phyloP scores from a whole-genome alignment of 192 early-diverging fungal species.

The Entomortierella chlamydospora region DNA sequence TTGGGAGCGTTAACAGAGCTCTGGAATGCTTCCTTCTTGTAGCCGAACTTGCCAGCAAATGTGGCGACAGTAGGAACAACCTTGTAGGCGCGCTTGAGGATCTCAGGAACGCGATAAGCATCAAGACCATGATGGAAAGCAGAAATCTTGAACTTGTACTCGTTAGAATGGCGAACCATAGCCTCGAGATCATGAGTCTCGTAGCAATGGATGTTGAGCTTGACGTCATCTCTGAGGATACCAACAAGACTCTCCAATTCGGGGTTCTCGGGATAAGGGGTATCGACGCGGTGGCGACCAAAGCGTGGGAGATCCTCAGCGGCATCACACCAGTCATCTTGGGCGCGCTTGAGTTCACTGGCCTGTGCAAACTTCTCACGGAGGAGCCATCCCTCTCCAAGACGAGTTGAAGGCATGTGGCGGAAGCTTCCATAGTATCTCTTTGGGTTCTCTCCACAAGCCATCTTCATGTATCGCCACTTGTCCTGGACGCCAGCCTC shows the following conservation, averaged over 20 bases:
- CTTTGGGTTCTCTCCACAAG: conserved; percentile 87
- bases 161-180: conserved; percentile 74
- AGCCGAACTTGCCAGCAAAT: conserved; percentile 75
- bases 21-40: conserved; percentile 83
- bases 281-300: conserved; percentile 57
- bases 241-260: conserved; percentile 71
- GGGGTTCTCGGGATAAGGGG: conserved; percentile 70
- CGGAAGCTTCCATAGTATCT: conserved; percentile 73
- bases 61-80: conserved; percentile 76
- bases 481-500: conserved; percentile 59
- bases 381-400: conserved; percentile 77
- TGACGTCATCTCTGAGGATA: conserved; percentile 75
- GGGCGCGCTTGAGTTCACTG: conserved; percentile 52
- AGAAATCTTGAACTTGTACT: conserved; percentile 79
- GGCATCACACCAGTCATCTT: conserved; percentile 63
- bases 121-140: conserved; percentile 86
- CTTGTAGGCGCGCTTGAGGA: conserved; percentile 65
- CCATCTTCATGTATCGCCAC: conserved; percentile 86
- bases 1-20: conserved; percentile 68
- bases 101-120: conserved; percentile 75
- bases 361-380: conserved; percentile 71
- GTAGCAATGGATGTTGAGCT: conserved; percentile 80
- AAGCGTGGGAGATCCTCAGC: conserved; percentile 61
- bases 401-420: conserved; percentile 59
- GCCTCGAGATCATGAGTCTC: conserved; percentile 79